Conservation (phyloP, 2,329 filamentous ascomycete genomes). For the Neonectria sp. region DNA sequence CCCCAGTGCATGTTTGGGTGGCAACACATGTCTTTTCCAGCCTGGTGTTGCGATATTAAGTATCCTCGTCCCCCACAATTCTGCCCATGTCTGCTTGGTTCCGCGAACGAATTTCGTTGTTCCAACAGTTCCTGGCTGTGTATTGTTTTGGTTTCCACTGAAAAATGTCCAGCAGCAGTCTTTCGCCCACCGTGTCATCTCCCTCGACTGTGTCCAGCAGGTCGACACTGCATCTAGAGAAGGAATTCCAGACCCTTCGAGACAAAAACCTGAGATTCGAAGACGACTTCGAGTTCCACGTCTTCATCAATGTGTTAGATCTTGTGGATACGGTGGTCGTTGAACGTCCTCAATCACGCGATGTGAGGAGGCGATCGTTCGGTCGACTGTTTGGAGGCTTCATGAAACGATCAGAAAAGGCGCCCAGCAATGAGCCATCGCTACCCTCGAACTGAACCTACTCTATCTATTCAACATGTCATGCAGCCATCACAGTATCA, state of each 20-base stretch:
- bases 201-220: constrained; percentile 41
- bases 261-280: constrained; percentile 44
- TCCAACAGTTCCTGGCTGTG: neutral
- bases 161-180: constrained; percentile 36
- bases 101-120: neutral
- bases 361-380: constrained; percentile 38
- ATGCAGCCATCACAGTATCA: neutral
- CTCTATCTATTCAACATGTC: no score
- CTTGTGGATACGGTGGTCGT: constrained; percentile 43
- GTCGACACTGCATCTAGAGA: constrained; percentile 40
- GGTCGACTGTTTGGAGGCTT: constrained; percentile 39
- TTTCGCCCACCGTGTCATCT: constrained; percentile 33
- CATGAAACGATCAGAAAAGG: constrained; percentile 38
- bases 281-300: constrained; percentile 46
- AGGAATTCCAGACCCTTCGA: constrained; percentile 43
- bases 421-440: constrained; percentile 21
- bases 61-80: constrained; percentile 8
- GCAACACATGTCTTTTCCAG: constrained; percentile 18
- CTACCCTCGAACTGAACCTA: constrained; percentile 22
- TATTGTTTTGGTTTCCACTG: neutral
- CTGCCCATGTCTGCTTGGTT: neutral
- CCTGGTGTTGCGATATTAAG: constrained; percentile 25
- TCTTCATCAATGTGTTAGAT: constrained; percentile 45
- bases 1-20: neutral
- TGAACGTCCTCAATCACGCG: constrained; percentile 28